These are phyloP conservation scores for Salix viminalis DNA, from an alignment of 345 rosid genomes.

Conservation along the genomic window DNA sequence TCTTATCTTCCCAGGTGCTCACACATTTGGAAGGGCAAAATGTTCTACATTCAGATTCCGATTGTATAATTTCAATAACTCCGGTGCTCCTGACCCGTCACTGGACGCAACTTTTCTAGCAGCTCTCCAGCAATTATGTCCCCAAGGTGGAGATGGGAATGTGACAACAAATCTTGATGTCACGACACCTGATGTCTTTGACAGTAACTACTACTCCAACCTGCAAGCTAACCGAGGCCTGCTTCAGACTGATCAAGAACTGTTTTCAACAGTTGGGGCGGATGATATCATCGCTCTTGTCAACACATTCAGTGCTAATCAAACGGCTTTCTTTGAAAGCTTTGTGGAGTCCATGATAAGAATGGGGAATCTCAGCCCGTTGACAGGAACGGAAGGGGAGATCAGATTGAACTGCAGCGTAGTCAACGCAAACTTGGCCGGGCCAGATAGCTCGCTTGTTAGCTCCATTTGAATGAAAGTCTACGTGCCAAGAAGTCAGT, in stretches of 20 bases:
- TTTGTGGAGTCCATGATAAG: constrained; percentile 54
- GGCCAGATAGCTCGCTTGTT: background rate
- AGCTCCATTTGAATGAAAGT: constrained; percentile 3
- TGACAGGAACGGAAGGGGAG: constrained; percentile 35
- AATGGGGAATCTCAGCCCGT: constrained; percentile 53
- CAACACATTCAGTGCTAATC: constrained; percentile 32
- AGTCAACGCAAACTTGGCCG: constrained; percentile 24
- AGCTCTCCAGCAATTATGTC: constrained; percentile 44
- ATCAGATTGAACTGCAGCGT: constrained; percentile 50
- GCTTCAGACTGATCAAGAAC: constrained; percentile 55
- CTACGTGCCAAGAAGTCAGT: background rate
- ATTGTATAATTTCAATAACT: constrained; percentile 42
- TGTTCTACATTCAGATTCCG: constrained; percentile 36
- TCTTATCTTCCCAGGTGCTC: constrained; percentile 38
- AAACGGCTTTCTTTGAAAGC: constrained; percentile 48
- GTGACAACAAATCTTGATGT: constrained; percentile 41
- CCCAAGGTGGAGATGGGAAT: constrained; percentile 37
- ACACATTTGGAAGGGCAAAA: constrained; percentile 59
- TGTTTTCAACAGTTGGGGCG: constrained; percentile 50
- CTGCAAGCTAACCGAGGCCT: constrained; percentile 42
- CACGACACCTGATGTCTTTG: constrained; percentile 47
- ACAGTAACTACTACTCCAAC: constrained; percentile 48
- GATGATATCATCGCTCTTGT: constrained; percentile 40
- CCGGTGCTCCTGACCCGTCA: constrained; percentile 46
- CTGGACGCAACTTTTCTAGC: constrained; percentile 40